Conservation (phyloP, 2,329 filamentous ascomycete species). For the Aureobasidium sp. region DNA sequence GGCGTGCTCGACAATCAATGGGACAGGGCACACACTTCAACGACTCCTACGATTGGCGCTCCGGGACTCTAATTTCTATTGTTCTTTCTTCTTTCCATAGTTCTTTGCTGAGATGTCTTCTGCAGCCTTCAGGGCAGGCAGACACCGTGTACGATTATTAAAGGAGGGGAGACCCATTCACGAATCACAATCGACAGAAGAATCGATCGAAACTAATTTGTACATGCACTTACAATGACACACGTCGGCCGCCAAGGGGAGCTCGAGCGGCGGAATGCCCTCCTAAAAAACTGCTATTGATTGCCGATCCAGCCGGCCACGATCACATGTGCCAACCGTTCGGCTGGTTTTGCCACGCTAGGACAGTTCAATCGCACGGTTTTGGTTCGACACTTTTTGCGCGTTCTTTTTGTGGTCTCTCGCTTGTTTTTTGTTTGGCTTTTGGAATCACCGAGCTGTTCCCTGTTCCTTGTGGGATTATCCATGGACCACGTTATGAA, state of each 20-base stretch:
- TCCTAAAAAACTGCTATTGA: not conserved
- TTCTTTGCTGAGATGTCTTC: not conserved
- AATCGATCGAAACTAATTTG: not conserved
- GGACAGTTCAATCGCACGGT: no score
- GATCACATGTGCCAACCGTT: not conserved
- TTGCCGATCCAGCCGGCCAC: not conserved
- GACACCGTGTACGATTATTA: not conserved
- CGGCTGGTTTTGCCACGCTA: not conserved
- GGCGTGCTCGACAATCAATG: conserved; percentile 2
- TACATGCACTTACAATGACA: not conserved
- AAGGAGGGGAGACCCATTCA: not conserved
- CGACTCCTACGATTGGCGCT: not conserved
- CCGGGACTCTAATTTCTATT: not conserved
- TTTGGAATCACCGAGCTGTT: not conserved
- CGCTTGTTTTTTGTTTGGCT: not conserved
- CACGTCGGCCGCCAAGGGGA: not conserved
- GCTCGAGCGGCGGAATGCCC: not conserved
- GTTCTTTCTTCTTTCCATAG: not conserved
- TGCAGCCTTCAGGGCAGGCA: no score
- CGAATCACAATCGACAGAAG: not conserved
- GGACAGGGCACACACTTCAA: not conserved
- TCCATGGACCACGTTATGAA: not conserved
- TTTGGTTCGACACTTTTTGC: not conserved
- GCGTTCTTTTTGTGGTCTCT: not conserved
- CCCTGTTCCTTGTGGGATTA: no score